A percentile compares a stretch with the other conserved stretches of the same genome.
Conservation (phyloP, 1,139 yeast species). For the Martiniozyma asiatica region DNA sequence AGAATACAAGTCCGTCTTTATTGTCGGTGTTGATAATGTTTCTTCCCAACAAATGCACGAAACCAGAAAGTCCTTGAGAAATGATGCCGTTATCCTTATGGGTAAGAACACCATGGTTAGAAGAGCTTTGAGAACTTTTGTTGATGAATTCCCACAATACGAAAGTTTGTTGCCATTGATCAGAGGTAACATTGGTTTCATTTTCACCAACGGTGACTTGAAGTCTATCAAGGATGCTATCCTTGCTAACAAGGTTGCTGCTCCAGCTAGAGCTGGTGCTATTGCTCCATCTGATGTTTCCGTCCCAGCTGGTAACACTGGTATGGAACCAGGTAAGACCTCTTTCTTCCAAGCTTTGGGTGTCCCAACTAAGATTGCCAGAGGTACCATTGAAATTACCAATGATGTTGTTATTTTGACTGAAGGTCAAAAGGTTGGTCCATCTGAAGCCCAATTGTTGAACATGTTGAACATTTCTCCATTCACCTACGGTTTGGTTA, state of each 20-base stretch:
- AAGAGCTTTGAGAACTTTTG: conserved; percentile 97
- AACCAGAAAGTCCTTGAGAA: conserved; percentile 95
- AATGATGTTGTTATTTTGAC: conserved; percentile 92
- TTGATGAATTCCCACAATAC: conserved; percentile 86
- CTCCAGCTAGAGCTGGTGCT: conserved; percentile 99
- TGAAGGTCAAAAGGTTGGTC: conserved; percentile 86
- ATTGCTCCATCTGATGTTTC: conserved; percentile 95
- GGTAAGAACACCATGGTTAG: conserved; percentile 99
- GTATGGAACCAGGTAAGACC: conserved; percentile 99
- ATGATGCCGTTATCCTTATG: conserved; percentile 90
- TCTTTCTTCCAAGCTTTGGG: conserved; percentile 99
- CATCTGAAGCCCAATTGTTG: conserved; percentile 96
- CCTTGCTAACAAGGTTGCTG: conserved; percentile 91
- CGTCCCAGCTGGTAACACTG: conserved; percentile 99
- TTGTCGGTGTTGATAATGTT: conserved; percentile 99
- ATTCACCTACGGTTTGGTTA: conserved; percentile 96
- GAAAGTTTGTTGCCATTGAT: conserved; percentile 92
- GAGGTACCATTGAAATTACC: conserved; percentile 99
- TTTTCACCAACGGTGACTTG: conserved; percentile 95
- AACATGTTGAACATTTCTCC: conserved; percentile 99
- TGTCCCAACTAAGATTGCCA: conserved; percentile 99
- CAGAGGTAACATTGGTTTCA: conserved; percentile 98
- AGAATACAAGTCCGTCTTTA: conserved; percentile 95
- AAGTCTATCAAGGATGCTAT: conserved; percentile 82
- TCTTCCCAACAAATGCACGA: conserved; percentile 99